Evolutionary conservation across 352 stramenopile genomes (phyloP).

Genomic region (Globisporangium rhizosaccharum): DNA sequence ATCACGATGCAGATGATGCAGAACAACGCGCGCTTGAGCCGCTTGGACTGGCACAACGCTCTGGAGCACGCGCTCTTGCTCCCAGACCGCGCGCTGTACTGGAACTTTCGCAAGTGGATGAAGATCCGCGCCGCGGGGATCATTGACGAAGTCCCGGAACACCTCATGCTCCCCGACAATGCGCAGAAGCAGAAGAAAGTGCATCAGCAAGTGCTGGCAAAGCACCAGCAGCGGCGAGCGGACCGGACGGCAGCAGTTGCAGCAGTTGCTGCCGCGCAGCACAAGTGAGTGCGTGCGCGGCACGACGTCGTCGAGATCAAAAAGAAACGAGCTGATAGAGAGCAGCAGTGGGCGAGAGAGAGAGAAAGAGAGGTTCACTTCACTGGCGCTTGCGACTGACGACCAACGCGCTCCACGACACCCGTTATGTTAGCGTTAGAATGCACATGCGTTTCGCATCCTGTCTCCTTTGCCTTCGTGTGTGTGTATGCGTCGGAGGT

Average conservation of each 20-base stretch:
- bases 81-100: constrained; percentile 66
- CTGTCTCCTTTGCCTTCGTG: too few relatives aligned
- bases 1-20: constrained; percentile 87
- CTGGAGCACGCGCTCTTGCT: constrained; percentile 53
- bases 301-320: neutral
- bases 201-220: constrained; percentile 8
- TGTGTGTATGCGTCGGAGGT: too few relatives aligned
- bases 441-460: neutral
- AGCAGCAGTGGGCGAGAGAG: too few relatives aligned
- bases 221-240: neutral
- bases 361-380: too few relatives aligned
- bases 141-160: constrained; percentile 41
- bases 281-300: neutral
- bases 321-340: neutral
- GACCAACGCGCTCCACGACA: too few relatives aligned
- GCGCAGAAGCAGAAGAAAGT: constrained; percentile 20
- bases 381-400: too few relatives aligned
- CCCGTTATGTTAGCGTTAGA: too few relatives aligned
- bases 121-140: constrained; percentile 55
- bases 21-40: constrained; percentile 66
- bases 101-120: constrained; percentile 88
- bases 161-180: constrained; percentile 52
- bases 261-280: neutral
- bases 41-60: constrained; percentile 74
- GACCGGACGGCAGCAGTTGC: neutral